A percentile compares a stretch with the other conserved stretches of the same genome.
phyloP scores from a whole-genome alignment of 2,329 filamentous ascomycete genomes.

The Rutstroemia sp. region DNA sequence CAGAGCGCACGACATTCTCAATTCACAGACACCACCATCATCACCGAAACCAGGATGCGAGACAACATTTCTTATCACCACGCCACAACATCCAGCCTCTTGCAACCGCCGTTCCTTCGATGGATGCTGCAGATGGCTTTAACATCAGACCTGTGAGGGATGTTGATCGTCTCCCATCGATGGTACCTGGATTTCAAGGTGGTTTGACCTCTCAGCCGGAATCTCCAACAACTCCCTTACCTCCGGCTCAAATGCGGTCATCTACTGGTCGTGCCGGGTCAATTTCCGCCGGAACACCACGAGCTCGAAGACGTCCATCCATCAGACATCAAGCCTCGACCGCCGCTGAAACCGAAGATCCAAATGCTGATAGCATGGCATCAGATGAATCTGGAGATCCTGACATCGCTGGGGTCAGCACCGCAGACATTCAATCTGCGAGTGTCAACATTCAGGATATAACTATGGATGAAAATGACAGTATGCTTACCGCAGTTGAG shows the following conservation, averaged over 20 bases:
- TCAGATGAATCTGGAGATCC: slow-evolving; percentile 72
- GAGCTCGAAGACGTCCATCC: slow-evolving; percentile 66
- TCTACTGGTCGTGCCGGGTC: slow-evolving; percentile 47
- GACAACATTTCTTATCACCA: slow-evolving; percentile 41
- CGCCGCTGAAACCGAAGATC: slow-evolving; percentile 82
- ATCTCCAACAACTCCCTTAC: slow-evolving; percentile 78
- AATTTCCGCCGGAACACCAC: slow-evolving; percentile 43
- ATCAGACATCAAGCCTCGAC: slow-evolving; percentile 83
- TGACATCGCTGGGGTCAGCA: slow-evolving; percentile 65
- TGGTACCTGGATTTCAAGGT: slow-evolving; percentile 61
- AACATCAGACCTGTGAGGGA: slow-evolving; percentile 72
- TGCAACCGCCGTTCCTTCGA: slow-evolving; percentile 56
- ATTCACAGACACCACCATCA: slow-evolving; percentile 46
- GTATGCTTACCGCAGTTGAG: slow-evolving; percentile 64
- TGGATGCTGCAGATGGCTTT: slow-evolving; percentile 65
- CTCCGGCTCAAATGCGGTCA: slow-evolving; percentile 54
- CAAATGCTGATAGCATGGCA: slow-evolving; percentile 72
- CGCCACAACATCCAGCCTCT: slow-evolving; percentile 57
- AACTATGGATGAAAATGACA: slow-evolving; percentile 66
- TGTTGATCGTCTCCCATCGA: slow-evolving; percentile 74
- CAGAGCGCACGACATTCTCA: slow-evolving; percentile 60
- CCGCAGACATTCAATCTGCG: slow-evolving; percentile 69
- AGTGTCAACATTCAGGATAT: slow-evolving; percentile 81
- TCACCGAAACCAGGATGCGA: slow-evolving; percentile 44
- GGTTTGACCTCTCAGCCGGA: slow-evolving; percentile 82